Percentiles rank a stretch among this genome's conserved stretches.
Conservation (phyloP, 495 filamentous ascomycete genomes). For the Alectoria sarmentosa region DNA sequence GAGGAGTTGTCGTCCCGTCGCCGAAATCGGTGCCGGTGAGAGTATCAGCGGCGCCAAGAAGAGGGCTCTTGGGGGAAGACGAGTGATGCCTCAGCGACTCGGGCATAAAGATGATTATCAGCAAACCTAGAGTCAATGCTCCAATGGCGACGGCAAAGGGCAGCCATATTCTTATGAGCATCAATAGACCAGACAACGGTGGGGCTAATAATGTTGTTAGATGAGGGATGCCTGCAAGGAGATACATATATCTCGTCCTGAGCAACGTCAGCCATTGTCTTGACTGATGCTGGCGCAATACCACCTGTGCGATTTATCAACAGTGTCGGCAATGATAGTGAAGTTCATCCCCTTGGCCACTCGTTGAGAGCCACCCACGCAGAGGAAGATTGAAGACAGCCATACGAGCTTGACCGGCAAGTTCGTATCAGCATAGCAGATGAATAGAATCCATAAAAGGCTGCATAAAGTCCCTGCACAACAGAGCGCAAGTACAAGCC, state of each 20-base stretch:
- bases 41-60: conserved; percentile 13
- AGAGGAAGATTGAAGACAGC: conserved; percentile 25
- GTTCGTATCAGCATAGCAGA: conserved; percentile 18
- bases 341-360: conserved; percentile 26
- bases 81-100: conserved; percentile 19
- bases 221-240: conserved; percentile 22
- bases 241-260: conserved; percentile 25
- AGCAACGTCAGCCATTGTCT: not conserved
- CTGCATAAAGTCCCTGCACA: conserved; percentile 20
- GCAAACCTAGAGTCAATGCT: conserved; percentile 7
- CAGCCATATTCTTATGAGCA: conserved; percentile 21
- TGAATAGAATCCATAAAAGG: conserved; percentile 21
- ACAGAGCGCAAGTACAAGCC: conserved; percentile 18
- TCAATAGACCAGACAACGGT: conserved; percentile 16
- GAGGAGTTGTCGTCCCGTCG: not conserved
- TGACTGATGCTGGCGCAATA: not conserved
- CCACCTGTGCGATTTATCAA: conserved; percentile 23
- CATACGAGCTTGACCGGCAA: conserved; percentile 23
- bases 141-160: conserved; percentile 23
- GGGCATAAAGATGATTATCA: conserved; percentile 20
- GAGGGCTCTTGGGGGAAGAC: conserved; percentile 14
- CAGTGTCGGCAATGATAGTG: conserved; percentile 23
- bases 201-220: conserved; percentile 21
- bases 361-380: conserved; percentile 25
- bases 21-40: not conserved